A percentile compares a stretch with the other conserved stretches of the same genome.
phyloP scores from a whole-genome alignment of 2,329 filamentous ascomycete genomes.

The Westerdykella ornata region DNA sequence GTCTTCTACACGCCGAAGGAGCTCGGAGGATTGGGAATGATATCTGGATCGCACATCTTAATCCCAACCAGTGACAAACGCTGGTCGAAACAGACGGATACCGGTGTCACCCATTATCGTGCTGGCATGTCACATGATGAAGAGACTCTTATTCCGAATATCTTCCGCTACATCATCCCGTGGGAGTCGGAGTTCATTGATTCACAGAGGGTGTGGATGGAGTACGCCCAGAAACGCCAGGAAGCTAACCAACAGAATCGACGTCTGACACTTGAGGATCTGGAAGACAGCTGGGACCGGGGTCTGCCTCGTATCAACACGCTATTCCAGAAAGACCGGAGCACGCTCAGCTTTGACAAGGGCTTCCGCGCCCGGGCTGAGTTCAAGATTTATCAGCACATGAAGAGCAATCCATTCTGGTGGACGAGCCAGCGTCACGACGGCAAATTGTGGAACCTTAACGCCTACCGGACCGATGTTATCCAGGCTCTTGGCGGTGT shows the following conservation, averaged over 20 bases:
- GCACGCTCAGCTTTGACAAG: constrained; percentile 96
- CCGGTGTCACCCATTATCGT: constrained; percentile 92
- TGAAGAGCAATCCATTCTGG: constrained; percentile 99
- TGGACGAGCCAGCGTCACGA: constrained; percentile 98
- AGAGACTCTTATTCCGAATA: constrained; percentile 95
- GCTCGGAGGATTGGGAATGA: constrained; percentile 94
- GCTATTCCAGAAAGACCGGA: constrained; percentile 95
- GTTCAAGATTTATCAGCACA: constrained; percentile 97
- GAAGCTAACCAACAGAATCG: constrained; percentile 98
- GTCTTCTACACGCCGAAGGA: constrained; percentile 99
- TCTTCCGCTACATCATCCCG: constrained; percentile 98
- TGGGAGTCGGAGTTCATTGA: constrained; percentile 99
- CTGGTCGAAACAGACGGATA: constrained; percentile 97
- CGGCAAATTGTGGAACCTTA: constrained; percentile 95
- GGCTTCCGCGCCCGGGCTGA: constrained; percentile 92
- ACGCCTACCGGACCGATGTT: constrained; percentile 91
- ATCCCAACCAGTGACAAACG: constrained; percentile 97
- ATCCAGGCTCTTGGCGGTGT: constrained; percentile 95
- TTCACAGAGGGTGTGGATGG: constrained; percentile 97
- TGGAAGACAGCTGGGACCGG: constrained; percentile 98
- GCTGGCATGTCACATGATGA: constrained; percentile 98
- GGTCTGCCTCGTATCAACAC: constrained; percentile 97
- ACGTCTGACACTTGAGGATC: constrained; percentile 84
- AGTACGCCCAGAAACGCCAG: constrained; percentile 95
- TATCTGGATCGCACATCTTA: constrained; percentile 94